A percentile compares a stretch with the other conserved stretches of the same genome.
Evolutionary conservation across 1,284 basidiomycete species (phyloP).

Genomic region (Cutaneotrichosporon sp.): DNA sequence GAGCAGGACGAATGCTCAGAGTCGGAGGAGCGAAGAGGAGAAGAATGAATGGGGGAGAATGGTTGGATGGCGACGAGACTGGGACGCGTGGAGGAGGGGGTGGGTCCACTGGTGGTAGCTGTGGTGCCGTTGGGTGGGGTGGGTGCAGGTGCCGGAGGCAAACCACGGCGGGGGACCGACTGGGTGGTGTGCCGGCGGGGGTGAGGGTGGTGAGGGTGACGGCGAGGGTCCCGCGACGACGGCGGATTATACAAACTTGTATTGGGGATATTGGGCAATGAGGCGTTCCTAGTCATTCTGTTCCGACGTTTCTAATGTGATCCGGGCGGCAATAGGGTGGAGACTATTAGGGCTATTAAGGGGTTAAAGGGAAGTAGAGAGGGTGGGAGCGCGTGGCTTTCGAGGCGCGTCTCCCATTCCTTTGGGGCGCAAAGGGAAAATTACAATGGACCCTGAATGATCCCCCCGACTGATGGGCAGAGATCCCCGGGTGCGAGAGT

Average conservation of each 20-base stretch:
- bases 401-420: background rate
- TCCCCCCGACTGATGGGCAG: background rate
- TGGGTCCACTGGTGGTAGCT: background rate
- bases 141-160: background rate
- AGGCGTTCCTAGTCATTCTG: background rate
- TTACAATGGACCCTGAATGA: background rate
- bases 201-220: background rate
- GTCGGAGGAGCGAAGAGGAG: background rate
- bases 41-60: background rate
- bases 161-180: too few relatives aligned
- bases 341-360: background rate
- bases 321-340: background rate
- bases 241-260: background rate
- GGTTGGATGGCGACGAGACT: background rate
- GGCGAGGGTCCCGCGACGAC: too few relatives aligned
- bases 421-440: constrained; percentile 1
- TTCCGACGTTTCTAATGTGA: background rate
- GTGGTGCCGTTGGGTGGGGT: background rate
- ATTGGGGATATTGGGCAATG: background rate
- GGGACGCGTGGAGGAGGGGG: constrained; percentile 1
- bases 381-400: background rate
- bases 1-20: constrained; percentile 2
- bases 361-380: background rate
- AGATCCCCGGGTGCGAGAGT: background rate
- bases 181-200: too few relatives aligned